Percentiles rank a stretch among this genome's conserved stretches.
phyloP scores from a whole-genome alignment of 306 rosid genomes.

The Glycine soja region DNA sequence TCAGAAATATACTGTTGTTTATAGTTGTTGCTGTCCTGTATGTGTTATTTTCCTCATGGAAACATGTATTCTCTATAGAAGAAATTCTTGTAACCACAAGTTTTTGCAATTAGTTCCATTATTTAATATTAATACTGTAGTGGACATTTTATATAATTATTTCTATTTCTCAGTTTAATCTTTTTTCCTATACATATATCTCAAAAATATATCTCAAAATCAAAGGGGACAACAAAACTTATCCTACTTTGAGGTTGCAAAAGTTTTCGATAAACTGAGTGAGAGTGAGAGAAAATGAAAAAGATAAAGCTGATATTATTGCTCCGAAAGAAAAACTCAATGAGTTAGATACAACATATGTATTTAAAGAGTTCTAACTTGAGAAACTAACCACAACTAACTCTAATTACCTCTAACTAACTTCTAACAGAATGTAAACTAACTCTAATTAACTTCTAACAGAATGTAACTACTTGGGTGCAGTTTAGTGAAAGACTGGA shows the following conservation, averaged over 20 bases:
- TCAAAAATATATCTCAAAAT: neutral
- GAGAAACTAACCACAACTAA: too few species aligned
- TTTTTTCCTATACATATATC: neutral
- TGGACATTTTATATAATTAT: neutral
- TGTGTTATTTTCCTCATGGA: constrained; percentile 7
- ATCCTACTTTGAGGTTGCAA: neutral
- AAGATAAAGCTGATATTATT: too few species aligned
- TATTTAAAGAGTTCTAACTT: too few species aligned
- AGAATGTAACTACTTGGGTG: too few species aligned
- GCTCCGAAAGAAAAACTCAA: too few species aligned
- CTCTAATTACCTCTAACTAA: too few species aligned
- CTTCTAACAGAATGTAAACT: too few species aligned
- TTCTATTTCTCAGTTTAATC: neutral
- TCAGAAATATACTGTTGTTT: constrained; percentile 30
- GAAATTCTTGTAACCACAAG: constrained; percentile 6
- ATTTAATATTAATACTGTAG: neutral
- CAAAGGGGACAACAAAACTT: neutral
- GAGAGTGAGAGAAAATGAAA: too few species aligned
- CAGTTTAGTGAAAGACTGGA: too few species aligned
- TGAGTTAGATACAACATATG: too few species aligned
- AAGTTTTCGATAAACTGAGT: too few species aligned
- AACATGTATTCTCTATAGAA: constrained; percentile 13
- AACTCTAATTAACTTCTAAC: too few species aligned
- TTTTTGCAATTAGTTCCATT: neutral
- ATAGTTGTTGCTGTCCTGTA: constrained; percentile 10